Evolutionary conservation across 108 stramenopile genomes (phyloP).

Genomic region (Seminavis robusta): DNA sequence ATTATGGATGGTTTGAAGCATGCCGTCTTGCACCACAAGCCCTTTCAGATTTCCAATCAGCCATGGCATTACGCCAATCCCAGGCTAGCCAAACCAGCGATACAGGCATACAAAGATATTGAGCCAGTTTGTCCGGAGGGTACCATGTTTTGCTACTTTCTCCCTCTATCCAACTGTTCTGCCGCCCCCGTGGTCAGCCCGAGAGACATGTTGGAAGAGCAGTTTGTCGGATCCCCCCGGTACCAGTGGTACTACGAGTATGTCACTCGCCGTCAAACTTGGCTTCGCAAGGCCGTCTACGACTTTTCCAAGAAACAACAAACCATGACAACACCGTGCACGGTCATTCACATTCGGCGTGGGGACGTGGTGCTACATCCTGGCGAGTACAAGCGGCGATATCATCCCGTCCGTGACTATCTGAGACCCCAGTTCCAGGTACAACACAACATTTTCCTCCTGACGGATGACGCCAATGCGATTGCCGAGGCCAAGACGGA

Average conservation of each 20-base stretch:
- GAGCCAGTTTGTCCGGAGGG: slow-evolving; percentile 3
- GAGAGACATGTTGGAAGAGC: too few species aligned
- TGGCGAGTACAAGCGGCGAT: not conserved
- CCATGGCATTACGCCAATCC: slow-evolving; percentile 10
- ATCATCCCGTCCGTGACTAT: slow-evolving; percentile 11
- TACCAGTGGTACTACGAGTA: slow-evolving; percentile 12
- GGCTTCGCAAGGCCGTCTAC: too few species aligned
- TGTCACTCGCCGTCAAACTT: slow-evolving; percentile 15
- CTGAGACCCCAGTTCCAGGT: not conserved
- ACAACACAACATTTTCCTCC: slow-evolving; percentile 20
- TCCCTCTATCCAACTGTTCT: not conserved
- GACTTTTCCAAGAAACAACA: too few species aligned
- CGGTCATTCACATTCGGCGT: slow-evolving; percentile 20
- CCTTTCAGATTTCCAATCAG: slow-evolving; percentile 1
- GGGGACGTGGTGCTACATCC: slow-evolving; percentile 19
- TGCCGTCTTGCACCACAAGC: not conserved
- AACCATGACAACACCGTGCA: slow-evolving; percentile 1
- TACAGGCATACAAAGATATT: too few species aligned
- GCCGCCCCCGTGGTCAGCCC: too few species aligned
- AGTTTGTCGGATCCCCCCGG: too few species aligned
- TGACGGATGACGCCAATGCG: slow-evolving; percentile 34
- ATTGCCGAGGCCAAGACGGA: slow-evolving; percentile 29
- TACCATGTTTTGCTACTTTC: slow-evolving; percentile 8
- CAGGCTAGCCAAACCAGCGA: not conserved
- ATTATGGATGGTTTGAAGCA: not conserved